Evolutionary conservation across 768 basidiomycete genomes (phyloP).

Genomic region (Mycena albidolilacea): DNA sequence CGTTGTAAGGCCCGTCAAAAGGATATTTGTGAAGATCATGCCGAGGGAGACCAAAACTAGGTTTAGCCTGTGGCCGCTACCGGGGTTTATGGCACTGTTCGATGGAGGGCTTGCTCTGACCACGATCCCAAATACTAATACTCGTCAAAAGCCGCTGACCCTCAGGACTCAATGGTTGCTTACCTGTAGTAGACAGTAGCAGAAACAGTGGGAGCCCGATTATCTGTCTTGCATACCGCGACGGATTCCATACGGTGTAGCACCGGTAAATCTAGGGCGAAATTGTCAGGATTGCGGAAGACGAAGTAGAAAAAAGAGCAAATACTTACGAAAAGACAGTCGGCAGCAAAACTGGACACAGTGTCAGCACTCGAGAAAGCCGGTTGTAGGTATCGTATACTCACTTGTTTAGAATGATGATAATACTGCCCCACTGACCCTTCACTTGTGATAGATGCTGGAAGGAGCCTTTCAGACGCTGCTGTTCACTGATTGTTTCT

Average conservation of each 20-base stretch:
- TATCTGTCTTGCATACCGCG: neutral
- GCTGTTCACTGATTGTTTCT: neutral
- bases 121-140: conserved; percentile 7
- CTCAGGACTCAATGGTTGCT: neutral
- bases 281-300: neutral
- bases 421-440: neutral
- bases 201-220: neutral
- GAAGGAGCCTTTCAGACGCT: neutral
- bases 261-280: conserved; percentile 22
- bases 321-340: conserved; percentile 1
- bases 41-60: neutral
- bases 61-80: no score
- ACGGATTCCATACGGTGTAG: conserved; percentile 12
- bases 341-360: neutral
- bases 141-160: neutral
- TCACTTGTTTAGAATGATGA: conserved; percentile 1
- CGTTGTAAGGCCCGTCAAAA: conserved; percentile 6
- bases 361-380: neutral
- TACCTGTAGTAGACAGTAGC: neutral
- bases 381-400: no score
- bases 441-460: neutral
- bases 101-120: neutral
- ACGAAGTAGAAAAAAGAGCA: no score
- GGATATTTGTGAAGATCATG: neutral
- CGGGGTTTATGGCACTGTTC: neutral